Conservation (phyloP, 192 early-diverging fungal species). For the Coemansia guatemalensis region DNA sequence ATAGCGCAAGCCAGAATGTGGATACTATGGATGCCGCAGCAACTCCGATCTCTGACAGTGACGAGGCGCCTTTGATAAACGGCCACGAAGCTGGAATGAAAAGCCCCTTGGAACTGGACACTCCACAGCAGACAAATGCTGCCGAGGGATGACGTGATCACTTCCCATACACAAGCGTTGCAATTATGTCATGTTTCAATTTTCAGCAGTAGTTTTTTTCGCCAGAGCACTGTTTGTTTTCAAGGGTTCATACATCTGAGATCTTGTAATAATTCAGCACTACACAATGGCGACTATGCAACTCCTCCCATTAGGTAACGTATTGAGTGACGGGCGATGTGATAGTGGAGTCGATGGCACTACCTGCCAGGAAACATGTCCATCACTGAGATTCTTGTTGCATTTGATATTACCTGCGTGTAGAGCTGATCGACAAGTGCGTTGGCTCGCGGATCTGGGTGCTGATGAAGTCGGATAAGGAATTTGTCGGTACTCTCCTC, state of each 20-base stretch:
- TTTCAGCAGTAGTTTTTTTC: conserved; percentile 1
- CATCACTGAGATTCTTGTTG: not conserved
- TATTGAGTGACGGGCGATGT: no score
- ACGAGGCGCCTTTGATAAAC: not conserved
- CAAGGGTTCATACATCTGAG: not conserved
- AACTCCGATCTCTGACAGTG: conserved; percentile 1
- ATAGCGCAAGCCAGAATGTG: not conserved
- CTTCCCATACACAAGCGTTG: conserved; percentile 16
- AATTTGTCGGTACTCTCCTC: conserved; percentile 92
- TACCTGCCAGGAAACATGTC: not conserved
- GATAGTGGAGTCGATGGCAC: no score
- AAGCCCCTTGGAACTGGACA: no score
- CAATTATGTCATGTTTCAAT: not conserved
- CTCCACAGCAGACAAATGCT: no score
- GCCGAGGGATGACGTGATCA: not conserved
- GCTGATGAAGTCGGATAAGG: conserved; percentile 95
- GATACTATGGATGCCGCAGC: not conserved
- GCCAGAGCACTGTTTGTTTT: not conserved
- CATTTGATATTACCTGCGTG: not conserved
- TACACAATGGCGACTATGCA: conserved; percentile 44
- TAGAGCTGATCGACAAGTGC: conserved; percentile 98
- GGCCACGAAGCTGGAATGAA: not conserved
- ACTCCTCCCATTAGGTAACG: conserved; percentile 54
- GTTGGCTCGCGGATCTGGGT: conserved; percentile 98
- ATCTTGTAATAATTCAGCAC: not conserved